Evolutionary conservation across 768 basidiomycete species (phyloP).

Genomic region (Neoboletus magnificus): DNA sequence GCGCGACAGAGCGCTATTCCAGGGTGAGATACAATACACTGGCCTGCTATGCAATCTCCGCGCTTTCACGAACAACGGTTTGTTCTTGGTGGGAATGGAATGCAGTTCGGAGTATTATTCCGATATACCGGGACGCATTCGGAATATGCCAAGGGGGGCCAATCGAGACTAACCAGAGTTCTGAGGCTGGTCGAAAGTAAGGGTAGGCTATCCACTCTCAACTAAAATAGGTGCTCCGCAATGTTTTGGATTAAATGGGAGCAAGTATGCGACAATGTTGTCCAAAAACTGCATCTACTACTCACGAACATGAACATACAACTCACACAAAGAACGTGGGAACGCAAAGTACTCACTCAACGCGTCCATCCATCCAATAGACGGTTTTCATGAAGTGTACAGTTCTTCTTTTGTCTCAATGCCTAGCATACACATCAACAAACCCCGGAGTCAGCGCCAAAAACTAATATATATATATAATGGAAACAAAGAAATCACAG

Average conservation of each 20-base stretch:
- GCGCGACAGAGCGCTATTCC: background rate
- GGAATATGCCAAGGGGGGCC: background rate
- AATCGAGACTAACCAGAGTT: background rate
- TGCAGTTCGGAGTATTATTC: background rate
- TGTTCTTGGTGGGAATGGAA: background rate
- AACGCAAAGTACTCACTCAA: slow-evolving; percentile 14
- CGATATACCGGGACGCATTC: background rate
- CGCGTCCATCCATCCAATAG: slow-evolving; percentile 9
- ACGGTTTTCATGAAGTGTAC: slow-evolving; percentile 42
- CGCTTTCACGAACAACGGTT: background rate
- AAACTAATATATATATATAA: background rate
- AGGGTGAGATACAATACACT: background rate
- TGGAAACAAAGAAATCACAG: background rate
- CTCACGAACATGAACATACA: slow-evolving; percentile 3
- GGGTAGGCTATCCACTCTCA: background rate
- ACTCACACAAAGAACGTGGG: background rate
- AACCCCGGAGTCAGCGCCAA: background rate
- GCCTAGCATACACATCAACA: slow-evolving; percentile 34
- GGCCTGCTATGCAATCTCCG: background rate
- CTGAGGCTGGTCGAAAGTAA: background rate
- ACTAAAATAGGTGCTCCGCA: background rate
- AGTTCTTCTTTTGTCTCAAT: slow-evolving; percentile 63
- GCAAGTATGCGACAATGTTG: slow-evolving; percentile 17
- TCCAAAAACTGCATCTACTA: slow-evolving; percentile 27
- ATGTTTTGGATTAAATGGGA: slow-evolving; percentile 19